Evolutionary conservation across 306 rosid species (phyloP), one percentile per base, ranked within the genome.

Genomic region (Glycyrrhiza uralensis): DNA sequence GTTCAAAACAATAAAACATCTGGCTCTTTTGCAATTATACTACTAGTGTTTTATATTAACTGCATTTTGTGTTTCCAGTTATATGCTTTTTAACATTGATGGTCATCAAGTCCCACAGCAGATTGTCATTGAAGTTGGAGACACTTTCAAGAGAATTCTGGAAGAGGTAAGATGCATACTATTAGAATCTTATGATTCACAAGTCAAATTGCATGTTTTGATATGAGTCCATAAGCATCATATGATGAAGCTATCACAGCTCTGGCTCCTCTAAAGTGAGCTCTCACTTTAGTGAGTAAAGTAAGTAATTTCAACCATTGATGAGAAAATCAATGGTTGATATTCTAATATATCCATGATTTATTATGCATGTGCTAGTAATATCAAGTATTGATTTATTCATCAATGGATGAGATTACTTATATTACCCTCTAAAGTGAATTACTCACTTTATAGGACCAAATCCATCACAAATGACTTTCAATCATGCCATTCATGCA

Each of bases 91-190:
- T 70, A 72, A 82, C 70, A 77, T 60, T 22, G 84, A 91, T 14
- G 97, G 97, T 46, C 75, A 66, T 42, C 92, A 82, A 88, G 92
- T 91, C 88, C 88, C 89, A 50, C 95, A 79, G 36, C 84, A 87
- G 60, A 78, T 80, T 30, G 97, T 88, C 19, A 29, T 86, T 38
- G 88, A 88, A 75, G 88, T 88, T 29, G 97, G 97, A 42, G 85
- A 87, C 18, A 78, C 89, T 66, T 87, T 88, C 76, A 86, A 87
- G 86, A 85, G 59, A 66, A 87, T 91, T 69, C 84, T 91, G 32
- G 80, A 63, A 20, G 92, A 87, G 90, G 97, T 83, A 81, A 51
- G 74, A 29, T 56, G 22, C 13, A 28, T 15, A 29, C 17, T 56
- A 56, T 56, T 56, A 29, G 19, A 14, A 28, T 29, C 26, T 56